Conservation (phyloP, 2,329 filamentous ascomycete species). For the Mollisia scopiformis region DNA sequence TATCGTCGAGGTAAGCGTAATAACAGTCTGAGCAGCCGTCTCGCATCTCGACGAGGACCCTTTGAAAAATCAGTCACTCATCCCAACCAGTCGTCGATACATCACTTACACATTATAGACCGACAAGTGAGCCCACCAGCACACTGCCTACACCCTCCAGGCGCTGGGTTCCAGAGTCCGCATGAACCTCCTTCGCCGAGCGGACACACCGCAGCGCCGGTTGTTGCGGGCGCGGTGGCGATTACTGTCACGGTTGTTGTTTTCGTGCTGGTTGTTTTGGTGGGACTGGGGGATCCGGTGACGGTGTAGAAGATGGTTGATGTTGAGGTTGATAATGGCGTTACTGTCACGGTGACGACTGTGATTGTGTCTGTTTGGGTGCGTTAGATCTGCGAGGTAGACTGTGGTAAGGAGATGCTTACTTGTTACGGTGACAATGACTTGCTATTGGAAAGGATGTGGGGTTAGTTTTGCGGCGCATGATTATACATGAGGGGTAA, state of each 20-base stretch:
- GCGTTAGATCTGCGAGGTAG: background rate
- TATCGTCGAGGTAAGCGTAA: background rate
- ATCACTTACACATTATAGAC: conserved; percentile 2
- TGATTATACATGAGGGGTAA: background rate
- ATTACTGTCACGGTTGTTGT: background rate
- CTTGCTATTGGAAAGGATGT: background rate
- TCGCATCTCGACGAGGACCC: background rate
- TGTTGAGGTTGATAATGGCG: conserved; percentile 1
- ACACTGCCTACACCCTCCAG: background rate
- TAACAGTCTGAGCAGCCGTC: background rate
- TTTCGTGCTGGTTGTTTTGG: background rate
- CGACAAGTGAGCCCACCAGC: background rate
- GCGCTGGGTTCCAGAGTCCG: background rate
- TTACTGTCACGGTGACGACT: background rate
- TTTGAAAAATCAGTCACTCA: background rate
- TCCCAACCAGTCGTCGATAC: background rate
- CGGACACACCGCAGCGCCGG: background rate
- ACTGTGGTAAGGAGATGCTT: background rate
- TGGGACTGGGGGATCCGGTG: background rate
- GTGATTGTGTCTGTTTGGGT: background rate
- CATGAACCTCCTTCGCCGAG: background rate
- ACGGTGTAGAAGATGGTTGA: background rate
- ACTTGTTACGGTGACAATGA: conserved; percentile 5
- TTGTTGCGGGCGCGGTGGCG: background rate
- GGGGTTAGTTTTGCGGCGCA: background rate